Percentiles rank a stretch among this genome's conserved stretches.
These are phyloP conservation scores for Leptographium procerum DNA, from an alignment of 2,329 filamentous ascomycete species.

Conservation along the genomic window DNA sequence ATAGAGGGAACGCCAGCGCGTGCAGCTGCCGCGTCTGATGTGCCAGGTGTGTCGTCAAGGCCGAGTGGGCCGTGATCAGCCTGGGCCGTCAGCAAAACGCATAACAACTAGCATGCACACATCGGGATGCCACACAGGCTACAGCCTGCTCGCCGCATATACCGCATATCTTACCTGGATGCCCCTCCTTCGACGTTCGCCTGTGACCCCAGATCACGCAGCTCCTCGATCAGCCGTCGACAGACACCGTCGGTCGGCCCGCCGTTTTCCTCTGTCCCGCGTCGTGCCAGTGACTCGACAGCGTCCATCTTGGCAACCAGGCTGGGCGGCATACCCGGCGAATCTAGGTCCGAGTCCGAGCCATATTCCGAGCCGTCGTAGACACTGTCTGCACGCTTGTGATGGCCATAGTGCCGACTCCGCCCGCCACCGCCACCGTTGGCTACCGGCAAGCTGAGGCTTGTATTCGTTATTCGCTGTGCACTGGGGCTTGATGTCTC, in stretches of 20 bases:
- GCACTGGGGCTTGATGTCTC: slow-evolving; percentile 17
- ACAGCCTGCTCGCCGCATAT: no score
- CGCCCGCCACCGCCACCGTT: slow-evolving; percentile 11
- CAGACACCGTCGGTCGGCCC: slow-evolving; percentile 56
- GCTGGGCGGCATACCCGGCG: slow-evolving; percentile 53
- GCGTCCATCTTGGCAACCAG: slow-evolving; percentile 60
- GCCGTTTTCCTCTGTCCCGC: slow-evolving; percentile 55
- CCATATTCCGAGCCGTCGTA: slow-evolving; percentile 69
- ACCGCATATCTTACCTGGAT: slow-evolving; percentile 58
- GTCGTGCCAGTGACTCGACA: slow-evolving; percentile 57
- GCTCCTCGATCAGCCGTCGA: slow-evolving; percentile 53
- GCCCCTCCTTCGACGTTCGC: slow-evolving; percentile 60
- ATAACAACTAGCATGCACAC: no score
- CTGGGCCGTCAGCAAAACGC: slow-evolving; percentile 27
- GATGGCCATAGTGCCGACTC: slow-evolving; percentile 18
- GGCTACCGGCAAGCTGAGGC: slow-evolving; percentile 32
- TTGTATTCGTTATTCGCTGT: slow-evolving; percentile 21
- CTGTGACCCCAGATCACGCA: slow-evolving; percentile 63
- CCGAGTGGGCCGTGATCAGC: slow-evolving; percentile 64
- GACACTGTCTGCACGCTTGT: slow-evolving; percentile 42
- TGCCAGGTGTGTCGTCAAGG: slow-evolving; percentile 60
- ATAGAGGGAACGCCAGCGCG: slow-evolving; percentile 57
- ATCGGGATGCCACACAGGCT: background rate
- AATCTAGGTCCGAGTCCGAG: slow-evolving; percentile 59
- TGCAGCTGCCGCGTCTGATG: slow-evolving; percentile 69